Evolutionary conservation across 1,284 basidiomycete genomes (phyloP), one percentile per base, ranked within the genome.

Genomic region (Ceratobasidium sp.): DNA sequence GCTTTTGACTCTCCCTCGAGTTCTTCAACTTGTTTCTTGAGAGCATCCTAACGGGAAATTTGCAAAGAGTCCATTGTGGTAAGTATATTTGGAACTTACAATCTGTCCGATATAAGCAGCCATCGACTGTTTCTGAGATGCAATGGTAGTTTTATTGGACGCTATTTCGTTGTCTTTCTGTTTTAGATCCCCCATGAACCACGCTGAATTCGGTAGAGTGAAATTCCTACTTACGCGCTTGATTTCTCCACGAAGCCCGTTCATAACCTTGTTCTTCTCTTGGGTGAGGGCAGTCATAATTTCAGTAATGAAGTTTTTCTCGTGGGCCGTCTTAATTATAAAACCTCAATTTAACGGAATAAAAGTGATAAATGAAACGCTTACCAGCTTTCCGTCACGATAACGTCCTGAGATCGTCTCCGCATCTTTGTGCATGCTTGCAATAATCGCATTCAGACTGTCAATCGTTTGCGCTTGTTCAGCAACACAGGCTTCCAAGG

Each of bases 131-230:
- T 55, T 70, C 16, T 57, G 41, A 10, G 30, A 30, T 12, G 65
- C 41, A 28, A 58, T 46, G 26, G 23, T 58, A 3, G 43, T n/a
- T 34, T 58, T 70, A 18, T 57, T n/a, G 14, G 41, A 43, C 23
- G 53, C 39, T 34, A 70, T 45, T 39, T 70, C 65, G 53, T 36
- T 70, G 21, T 70, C 65, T 58, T 70, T 70, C 65, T 70, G 39
- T 26, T 28, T 18, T 23, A 26, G 6, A 1, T 9, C 0, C 16
- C 12, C 41, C 10, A 32, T 67, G 5, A 43, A 30, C 34, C n/a
- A 18, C 28, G 30, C 30, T 36, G 6, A 21, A 4, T 21, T 34
- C 43, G 10, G 18, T 18, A 5, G 14, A 45, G 16, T 39, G 43
- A 18, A 18, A 9, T 23, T 21, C 34, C 3, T 43, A 46, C 65